Conservation (phyloP, 2,329 filamentous ascomycete species). For the Sporothrix phasma region DNA sequence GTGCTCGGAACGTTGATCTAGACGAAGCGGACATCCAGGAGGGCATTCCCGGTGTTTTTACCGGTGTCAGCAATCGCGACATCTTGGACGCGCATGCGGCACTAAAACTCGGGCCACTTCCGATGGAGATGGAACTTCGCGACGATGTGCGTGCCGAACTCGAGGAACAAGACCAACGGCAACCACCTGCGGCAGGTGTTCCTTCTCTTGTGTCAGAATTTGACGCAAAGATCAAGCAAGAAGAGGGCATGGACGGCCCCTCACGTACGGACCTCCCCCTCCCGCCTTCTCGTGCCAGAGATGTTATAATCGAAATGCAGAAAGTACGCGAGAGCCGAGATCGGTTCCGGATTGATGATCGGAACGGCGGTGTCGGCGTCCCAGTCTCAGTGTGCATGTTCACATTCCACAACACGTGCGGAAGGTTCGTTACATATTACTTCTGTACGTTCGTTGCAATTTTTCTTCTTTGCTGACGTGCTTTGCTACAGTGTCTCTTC, state of each 20-base stretch:
- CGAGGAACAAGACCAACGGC: conserved; percentile 70
- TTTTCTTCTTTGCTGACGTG: not conserved
- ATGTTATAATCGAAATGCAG: conserved; percentile 89
- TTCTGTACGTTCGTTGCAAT: not conserved
- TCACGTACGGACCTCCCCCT: conserved; percentile 70
- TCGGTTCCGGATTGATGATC: conserved; percentile 75
- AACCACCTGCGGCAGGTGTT: conserved; percentile 61
- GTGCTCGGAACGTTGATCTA: conserved; percentile 50
- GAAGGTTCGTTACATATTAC: conserved; percentile 51
- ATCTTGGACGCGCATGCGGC: conserved; percentile 45
- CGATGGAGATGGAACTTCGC: conserved; percentile 72
- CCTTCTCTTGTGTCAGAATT: conserved; percentile 76
- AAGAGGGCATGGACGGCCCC: conserved; percentile 78
- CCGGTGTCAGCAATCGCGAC: conserved; percentile 51
- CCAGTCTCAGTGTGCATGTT: conserved; percentile 91
- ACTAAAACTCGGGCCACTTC: conserved; percentile 70
- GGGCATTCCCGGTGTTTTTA: conserved; percentile 53
- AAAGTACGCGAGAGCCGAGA: conserved; percentile 90
- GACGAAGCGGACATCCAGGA: conserved; percentile 55
- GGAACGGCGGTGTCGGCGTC: conserved; percentile 73
- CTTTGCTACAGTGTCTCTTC: conserved; percentile 59
- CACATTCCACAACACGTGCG: conserved; percentile 93
- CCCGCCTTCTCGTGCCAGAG: conserved; percentile 76
- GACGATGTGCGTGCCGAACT: conserved; percentile 81
- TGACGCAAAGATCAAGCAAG: conserved; percentile 77